A percentile compares a stretch with the other conserved stretches of the same genome.
Conservation (phyloP, 2,329 filamentous ascomycete genomes). For the Didymella sp. region DNA sequence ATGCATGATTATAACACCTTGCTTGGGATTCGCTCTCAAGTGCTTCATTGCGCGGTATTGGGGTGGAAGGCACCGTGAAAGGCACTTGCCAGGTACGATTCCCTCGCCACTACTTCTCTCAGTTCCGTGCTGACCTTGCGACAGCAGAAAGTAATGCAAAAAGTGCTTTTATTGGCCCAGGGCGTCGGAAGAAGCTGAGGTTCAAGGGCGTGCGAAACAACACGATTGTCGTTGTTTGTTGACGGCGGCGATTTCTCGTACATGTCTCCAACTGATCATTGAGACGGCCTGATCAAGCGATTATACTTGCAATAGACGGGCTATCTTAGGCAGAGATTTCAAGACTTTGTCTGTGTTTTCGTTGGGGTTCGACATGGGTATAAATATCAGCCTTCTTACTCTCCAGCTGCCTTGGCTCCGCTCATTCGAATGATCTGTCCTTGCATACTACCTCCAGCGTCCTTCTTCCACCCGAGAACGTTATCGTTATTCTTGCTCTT, state of each 20-base stretch:
- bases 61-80: background rate
- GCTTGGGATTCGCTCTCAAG: background rate
- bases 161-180: background rate
- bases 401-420: slow-evolving; percentile 58
- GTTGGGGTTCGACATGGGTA: slow-evolving; percentile 9
- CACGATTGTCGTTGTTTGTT: background rate
- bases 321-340: background rate
- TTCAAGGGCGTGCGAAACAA: background rate
- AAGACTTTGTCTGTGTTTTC: background rate
- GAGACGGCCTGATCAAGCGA: background rate
- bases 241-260: background rate
- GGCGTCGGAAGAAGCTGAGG: background rate
- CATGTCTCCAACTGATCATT: background rate
- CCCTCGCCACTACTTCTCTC: background rate
- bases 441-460: slow-evolving; percentile 31
- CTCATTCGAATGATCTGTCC: slow-evolving; percentile 66
- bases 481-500: slow-evolving; percentile 65
- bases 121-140: background rate
- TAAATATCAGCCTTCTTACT: slow-evolving; percentile 21
- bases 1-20: background rate
- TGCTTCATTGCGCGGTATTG: background rate
- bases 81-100: background rate
- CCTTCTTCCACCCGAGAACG: slow-evolving; percentile 77
- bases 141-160: background rate
- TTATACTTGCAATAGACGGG: no score